A percentile compares a stretch with the other conserved stretches of the same genome.
Evolutionary conservation across 345 rosid species (phyloP).

Genomic region (Eutrema heterophyllum): DNA sequence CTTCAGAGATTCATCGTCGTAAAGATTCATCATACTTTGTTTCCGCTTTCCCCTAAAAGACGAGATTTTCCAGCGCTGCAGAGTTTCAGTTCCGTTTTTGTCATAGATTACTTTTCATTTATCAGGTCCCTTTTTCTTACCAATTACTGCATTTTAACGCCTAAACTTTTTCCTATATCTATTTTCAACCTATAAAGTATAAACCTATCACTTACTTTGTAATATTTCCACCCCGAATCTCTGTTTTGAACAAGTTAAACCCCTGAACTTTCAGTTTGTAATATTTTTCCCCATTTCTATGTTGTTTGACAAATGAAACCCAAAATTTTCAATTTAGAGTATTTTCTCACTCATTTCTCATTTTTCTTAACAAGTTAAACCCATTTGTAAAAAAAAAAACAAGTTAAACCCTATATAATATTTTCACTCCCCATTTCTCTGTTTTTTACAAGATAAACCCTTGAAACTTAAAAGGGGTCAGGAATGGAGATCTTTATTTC

Average conservation of each 20-base stretch:
- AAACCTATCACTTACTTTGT: neutral
- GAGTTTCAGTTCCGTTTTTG: neutral
- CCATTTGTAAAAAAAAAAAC: no score
- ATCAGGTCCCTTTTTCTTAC: neutral
- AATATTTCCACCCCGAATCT: neutral
- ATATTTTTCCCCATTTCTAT: no score
- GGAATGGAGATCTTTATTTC: no score
- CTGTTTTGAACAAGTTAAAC: neutral
- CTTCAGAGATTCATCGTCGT: slow-evolving; percentile 43
- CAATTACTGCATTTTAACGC: slow-evolving; percentile 5
- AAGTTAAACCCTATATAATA: neutral
- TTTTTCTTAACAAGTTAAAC: no score
- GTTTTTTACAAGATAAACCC: no score
- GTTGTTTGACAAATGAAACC: no score
- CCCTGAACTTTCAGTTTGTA: no score
- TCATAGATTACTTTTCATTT: neutral
- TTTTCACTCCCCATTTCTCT: no score
- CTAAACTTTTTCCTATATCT: neutral
- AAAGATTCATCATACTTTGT: slow-evolving; percentile 44
- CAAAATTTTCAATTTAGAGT: neutral
- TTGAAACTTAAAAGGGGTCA: no score
- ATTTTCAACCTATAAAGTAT: neutral
- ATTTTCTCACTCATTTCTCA: neutral
- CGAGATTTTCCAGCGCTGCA: neutral
- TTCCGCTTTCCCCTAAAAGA: neutral